Evolutionary conservation across 139 green algal species (phyloP), one percentile per base, ranked within the genome.

Genomic region (Micractinium sp.): DNA sequence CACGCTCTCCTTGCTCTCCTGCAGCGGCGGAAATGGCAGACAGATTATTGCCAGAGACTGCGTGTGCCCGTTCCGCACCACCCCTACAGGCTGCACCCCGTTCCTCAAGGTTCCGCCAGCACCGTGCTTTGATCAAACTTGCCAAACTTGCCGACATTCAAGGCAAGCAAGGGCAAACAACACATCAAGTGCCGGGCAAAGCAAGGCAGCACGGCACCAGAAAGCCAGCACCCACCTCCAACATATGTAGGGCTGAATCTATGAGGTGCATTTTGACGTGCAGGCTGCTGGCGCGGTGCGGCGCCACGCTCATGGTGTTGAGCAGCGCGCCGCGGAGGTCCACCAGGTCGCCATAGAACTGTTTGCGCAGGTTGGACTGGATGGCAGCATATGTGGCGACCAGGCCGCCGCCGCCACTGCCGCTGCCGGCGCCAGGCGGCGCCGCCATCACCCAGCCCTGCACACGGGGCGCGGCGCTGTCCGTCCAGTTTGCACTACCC

Each of bases 331-430:
- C 71, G 2, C 71, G 71, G 39, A 88, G 71, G 22, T 88, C 85
- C 31, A 82, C 85, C n/a, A 88, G 71, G 22, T 88, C 85, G 31
- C 71, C 85, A 19, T 74, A 82, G 25, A 82, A 88, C 85, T 82
- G 71, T 31, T 71, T 88, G 71, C 71, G 85, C 85, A 88, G 85
- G 31, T 36, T 82, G 85, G 16, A 35, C 71, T 88, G 74, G n/a
- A 80, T 35, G 15, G 74, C 74, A 31, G 78, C 41, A 39, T 69
- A 84, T 0, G 78, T 38, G 13, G 78, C 78, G 29, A 63, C 41
- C 78, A 84, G 41, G 41, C 19, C 20, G 29, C n/a, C 7, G 53
- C 79, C 29, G n/a, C 47, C 47, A 16, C 14, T 29, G 47, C 79
- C 79, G 14, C 36, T 41, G 33, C n/a, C 33, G 23, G 27, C 19